These are phyloP conservation scores for Pleodorina starrii DNA, from an alignment of 139 green algal genomes.

Conservation along the genomic window DNA sequence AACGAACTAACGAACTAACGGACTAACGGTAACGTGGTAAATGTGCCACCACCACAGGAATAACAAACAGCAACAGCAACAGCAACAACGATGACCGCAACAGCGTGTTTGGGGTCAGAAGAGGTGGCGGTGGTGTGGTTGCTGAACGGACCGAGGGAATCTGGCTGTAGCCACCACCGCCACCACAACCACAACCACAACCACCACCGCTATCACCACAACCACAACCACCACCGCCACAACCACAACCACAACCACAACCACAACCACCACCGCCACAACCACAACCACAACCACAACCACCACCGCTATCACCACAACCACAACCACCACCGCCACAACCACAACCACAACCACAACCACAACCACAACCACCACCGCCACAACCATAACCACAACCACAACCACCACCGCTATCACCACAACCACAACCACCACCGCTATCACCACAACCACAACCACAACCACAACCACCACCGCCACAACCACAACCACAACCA, in stretches of 20 bases:
- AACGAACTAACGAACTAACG: no score
- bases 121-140: background rate
- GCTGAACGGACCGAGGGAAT: background rate
- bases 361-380: background rate
- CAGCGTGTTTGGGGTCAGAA: background rate
- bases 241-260: background rate
- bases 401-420: no score
- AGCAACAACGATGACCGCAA: background rate
- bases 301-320: background rate
- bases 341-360: background rate
- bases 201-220: background rate
- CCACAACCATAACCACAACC: no score
- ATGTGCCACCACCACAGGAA: no score
- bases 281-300: background rate
- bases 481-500: background rate
- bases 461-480: background rate
- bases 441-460: no score
- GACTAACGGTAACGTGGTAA: no score
- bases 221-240: background rate
- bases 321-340: background rate
- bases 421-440: background rate
- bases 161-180: background rate
- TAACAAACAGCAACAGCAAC: background rate
- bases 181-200: background rate
- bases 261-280: background rate